Evolutionary conservation across 1,139 yeast genomes (phyloP).

Genomic region (Scheffersomyces titani): DNA sequence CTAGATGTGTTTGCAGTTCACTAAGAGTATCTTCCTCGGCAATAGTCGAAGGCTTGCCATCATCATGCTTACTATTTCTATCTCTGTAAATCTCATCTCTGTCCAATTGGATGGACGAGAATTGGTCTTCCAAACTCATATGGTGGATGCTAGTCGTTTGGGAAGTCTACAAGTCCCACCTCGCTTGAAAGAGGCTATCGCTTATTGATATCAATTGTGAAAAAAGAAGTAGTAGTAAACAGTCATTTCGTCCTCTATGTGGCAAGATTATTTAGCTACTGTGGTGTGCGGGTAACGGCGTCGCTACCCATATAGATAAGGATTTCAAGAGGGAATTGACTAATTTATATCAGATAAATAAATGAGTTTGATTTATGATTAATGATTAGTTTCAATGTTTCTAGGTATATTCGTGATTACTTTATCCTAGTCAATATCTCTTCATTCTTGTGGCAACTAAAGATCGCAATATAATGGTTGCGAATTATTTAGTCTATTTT

Average conservation of each 20-base stretch:
- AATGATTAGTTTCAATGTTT: no score
- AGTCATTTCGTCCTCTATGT: background rate
- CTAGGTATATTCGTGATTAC: no score
- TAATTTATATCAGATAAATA: no score
- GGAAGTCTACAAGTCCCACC: background rate
- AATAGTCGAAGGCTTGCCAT: background rate
- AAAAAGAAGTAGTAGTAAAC: background rate
- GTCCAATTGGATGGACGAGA: conserved; percentile 62
- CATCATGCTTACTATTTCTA: background rate
- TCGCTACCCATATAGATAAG: background rate
- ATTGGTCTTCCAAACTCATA: conserved; percentile 48
- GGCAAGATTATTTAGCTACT: background rate
- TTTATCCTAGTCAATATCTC: no score
- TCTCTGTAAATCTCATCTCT: conserved; percentile 36
- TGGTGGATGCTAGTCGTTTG: background rate
- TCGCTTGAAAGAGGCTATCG: background rate
- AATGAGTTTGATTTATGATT: no score
- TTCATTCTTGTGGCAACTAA: no score
- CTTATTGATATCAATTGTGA: background rate
- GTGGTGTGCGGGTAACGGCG: background rate
- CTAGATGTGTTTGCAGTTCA: background rate
- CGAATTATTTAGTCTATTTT: no score
- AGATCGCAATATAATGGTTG: no score
- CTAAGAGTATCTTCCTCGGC: conserved; percentile 1
- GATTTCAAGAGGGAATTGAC: background rate